phyloP scores from a whole-genome alignment of 192 early-diverging fungal genomes.

The Umbelopsis ramanniana region DNA sequence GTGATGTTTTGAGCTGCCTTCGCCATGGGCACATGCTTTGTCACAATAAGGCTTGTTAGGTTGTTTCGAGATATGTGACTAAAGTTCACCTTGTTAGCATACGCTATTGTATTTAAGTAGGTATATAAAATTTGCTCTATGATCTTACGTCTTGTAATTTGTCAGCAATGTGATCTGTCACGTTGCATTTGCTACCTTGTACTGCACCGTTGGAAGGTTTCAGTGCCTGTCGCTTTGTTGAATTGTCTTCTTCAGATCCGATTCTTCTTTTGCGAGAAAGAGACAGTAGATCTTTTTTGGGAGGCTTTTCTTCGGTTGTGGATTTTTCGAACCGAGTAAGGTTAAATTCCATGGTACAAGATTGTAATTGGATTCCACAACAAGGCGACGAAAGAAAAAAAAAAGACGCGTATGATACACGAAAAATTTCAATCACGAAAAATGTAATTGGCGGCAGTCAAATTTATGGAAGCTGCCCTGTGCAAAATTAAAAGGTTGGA shows the following conservation, averaged over 20 bases:
- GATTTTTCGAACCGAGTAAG: not conserved
- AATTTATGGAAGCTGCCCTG: not conserved
- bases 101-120: not conserved
- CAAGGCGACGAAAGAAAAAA: not conserved
- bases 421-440: conserved; percentile 23
- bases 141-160: conserved; percentile 11
- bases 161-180: conserved; percentile 3
- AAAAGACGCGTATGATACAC: not conserved
- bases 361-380: not conserved
- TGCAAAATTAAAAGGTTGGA: too few relatives aligned
- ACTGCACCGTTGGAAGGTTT: not conserved
- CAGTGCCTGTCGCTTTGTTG: not conserved
- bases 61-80: conserved; percentile 1
- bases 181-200: not conserved
- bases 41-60: not conserved
- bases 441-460: not conserved
- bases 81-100: not conserved
- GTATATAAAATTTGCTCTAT: not conserved
- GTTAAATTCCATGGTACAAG: not conserved
- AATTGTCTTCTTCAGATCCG: not conserved
- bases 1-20: conserved; percentile 4
- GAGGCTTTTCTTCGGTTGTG: not conserved
- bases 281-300: not conserved
- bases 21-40: conserved; percentile 1
- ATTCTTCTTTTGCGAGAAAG: conserved; percentile 4